These are phyloP conservation scores for Daldinia eschscholtzii DNA, from an alignment of 2,329 filamentous ascomycete species.

Conservation along the genomic window DNA sequence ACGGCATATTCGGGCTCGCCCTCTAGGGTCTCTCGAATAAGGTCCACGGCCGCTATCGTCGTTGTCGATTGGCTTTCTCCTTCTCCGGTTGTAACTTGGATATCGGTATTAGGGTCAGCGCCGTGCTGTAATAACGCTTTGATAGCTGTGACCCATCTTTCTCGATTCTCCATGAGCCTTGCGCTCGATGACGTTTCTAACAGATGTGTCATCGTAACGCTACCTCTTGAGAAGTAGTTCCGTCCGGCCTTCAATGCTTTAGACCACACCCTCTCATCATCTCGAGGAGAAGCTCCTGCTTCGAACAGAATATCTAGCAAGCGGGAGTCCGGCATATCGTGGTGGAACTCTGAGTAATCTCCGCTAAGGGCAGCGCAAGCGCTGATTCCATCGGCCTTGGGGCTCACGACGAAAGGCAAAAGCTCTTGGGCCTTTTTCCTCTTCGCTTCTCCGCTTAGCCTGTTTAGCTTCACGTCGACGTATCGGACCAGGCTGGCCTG, in stretches of 20 bases:
- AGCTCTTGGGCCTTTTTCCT: slow-evolving; percentile 51
- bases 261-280: slow-evolving; percentile 46
- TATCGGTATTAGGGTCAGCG: slow-evolving; percentile 49
- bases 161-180: slow-evolving; percentile 50
- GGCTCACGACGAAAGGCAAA: slow-evolving; percentile 49
- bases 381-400: slow-evolving; percentile 51
- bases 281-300: slow-evolving; percentile 47
- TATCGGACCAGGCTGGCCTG: slow-evolving; percentile 51
- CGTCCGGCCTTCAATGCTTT: slow-evolving; percentile 50
- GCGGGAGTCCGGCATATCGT: slow-evolving; percentile 52
- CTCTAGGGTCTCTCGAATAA: slow-evolving; percentile 51
- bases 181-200: slow-evolving; percentile 50
- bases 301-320: slow-evolving; percentile 50
- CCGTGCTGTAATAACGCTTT: slow-evolving; percentile 50
- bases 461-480: slow-evolving; percentile 43
- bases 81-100: slow-evolving; percentile 46
- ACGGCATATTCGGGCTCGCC: slow-evolving; percentile 53
- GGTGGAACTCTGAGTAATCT: slow-evolving; percentile 53
- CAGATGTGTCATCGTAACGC: slow-evolving; percentile 51
- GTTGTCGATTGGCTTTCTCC: slow-evolving; percentile 46
- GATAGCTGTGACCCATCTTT: slow-evolving; percentile 51
- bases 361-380: slow-evolving; percentile 52
- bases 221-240: slow-evolving; percentile 51
- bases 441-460: slow-evolving; percentile 37
- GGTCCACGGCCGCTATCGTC: slow-evolving; percentile 48